Base-by-base conservation (phyloP, 495 filamentous ascomycete genomes). In the Penicillium cosmopolitanum region DNA sequence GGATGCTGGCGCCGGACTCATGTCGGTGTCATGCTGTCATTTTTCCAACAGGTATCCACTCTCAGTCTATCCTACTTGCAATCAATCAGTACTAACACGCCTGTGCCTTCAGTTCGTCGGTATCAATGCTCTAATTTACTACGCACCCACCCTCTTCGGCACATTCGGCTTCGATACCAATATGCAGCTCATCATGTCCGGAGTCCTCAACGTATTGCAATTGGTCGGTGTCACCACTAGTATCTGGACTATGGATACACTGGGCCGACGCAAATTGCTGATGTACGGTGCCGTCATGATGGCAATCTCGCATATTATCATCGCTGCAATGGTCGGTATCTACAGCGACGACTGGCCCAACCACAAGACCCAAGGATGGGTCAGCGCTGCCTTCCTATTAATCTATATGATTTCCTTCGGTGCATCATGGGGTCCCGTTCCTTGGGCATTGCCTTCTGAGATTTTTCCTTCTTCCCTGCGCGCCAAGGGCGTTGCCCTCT, bases 161-260 rank as follows among this genome's bases (percentile, higher is more conserved):
- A 83, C 79, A 1, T 82, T 86, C 75, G 84, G 85, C 8, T 73
- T 86, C 9, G 68, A 81, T 51, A 74, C 77, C 51, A 73, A 73
- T 40, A 84, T 85, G 81, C 81, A 83, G 53, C 73, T 87, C 9
- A 74, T 83, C 55, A 83, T 87, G 77, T 83, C 82, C 5, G 84
- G 85, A 13, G 78, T 87, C 18, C 70, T 85, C 36, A 87, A 87
- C 56, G 66, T 86, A 13, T 71, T 76, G 19, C 83, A 87, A 50
- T 65, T 83, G 8, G 73, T 82, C 13, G 80, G 80, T 18, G 78
- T 81, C 0, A 64, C 66, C 18, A 77, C 71, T n/a, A 75, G 70
- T 61, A 51, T 83, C n/a, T 81, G 75, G 76, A 78, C 75, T 0
- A 80, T 83, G 76, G 79, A 83, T 44, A 68, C 66, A 10, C 61